Evolutionary conservation across 23 red algal genomes (phyloP).

Genomic region (Gracilaria gracilis): DNA sequence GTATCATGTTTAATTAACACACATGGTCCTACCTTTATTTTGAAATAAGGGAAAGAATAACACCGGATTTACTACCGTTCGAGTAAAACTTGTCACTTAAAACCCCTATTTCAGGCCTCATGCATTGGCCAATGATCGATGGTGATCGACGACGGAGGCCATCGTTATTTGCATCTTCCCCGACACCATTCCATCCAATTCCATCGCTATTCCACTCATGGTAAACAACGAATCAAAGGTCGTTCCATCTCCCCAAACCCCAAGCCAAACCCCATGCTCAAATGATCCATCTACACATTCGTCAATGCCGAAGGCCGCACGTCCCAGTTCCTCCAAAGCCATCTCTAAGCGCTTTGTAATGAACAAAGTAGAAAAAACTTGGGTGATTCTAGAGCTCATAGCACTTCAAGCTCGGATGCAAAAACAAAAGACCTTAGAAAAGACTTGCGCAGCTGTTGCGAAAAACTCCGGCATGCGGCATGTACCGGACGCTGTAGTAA

Average conservation of each 20-base stretch:
- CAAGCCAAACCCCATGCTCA: too few relatives aligned
- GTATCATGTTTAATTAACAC: neutral
- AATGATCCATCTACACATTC: too few relatives aligned
- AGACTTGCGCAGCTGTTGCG: slow-evolving; percentile 9
- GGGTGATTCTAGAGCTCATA: slow-evolving; percentile 10
- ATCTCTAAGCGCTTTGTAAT: too few relatives aligned
- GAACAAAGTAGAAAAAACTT: slow-evolving; percentile 52
- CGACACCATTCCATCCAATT: too few relatives aligned
- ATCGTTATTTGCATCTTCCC: too few relatives aligned
- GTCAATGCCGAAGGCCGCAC: too few relatives aligned
- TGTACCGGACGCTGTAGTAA: neutral
- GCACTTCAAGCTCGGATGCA: neutral
- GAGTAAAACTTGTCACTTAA: neutral
- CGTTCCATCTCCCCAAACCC: too few relatives aligned
- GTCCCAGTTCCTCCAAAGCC: too few relatives aligned
- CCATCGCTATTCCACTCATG: too few relatives aligned
- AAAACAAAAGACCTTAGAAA: slow-evolving; percentile 23
- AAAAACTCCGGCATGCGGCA: neutral
- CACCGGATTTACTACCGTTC: neutral
- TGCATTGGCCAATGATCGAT: neutral
- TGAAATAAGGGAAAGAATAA: neutral
- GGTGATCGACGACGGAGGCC: too few relatives aligned
- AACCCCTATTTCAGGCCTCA: neutral
- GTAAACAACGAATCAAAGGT: too few relatives aligned
- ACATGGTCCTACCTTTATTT: neutral